Conservation (phyloP, 2,329 filamentous ascomycete species). For the Ophiostoma fasciatum region DNA sequence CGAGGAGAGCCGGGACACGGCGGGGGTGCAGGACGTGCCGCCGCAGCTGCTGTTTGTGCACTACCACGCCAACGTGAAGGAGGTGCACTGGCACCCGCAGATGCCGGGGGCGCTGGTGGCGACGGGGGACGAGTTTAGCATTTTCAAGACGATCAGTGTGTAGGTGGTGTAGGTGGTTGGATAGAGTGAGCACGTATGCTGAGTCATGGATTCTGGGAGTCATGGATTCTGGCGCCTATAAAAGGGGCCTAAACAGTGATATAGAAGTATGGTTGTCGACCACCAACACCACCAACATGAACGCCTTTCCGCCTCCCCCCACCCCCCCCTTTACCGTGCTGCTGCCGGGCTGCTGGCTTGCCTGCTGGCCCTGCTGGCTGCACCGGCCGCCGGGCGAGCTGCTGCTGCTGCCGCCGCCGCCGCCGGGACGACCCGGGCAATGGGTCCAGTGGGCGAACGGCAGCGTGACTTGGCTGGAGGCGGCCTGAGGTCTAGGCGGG, state of each 20-base stretch:
- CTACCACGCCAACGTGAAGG: slow-evolving; percentile 89
- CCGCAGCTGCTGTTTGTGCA: slow-evolving; percentile 93
- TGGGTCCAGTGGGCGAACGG: slow-evolving; percentile 7
- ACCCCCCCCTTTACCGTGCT: not conserved
- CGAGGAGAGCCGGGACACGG: slow-evolving; percentile 85
- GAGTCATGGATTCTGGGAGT: not conserved
- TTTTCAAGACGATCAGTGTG: slow-evolving; percentile 73
- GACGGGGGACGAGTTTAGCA: slow-evolving; percentile 79
- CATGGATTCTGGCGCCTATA: not conserved
- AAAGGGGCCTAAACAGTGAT: too few relatives aligned
- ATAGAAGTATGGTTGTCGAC: too few relatives aligned
- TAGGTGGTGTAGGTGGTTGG: slow-evolving; percentile 21
- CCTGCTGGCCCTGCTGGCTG: slow-evolving; percentile 7
- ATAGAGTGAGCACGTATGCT: too few relatives aligned
- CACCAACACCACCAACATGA: not conserved
- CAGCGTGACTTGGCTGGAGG: not conserved
- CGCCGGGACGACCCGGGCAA: slow-evolving; percentile 6
- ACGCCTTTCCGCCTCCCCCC: not conserved
- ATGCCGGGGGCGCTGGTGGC: slow-evolving; percentile 82
- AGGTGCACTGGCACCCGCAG: slow-evolving; percentile 94
- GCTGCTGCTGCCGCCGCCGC: slow-evolving; percentile 3
- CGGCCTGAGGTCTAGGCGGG: too few relatives aligned
- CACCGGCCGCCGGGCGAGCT: slow-evolving; percentile 4
- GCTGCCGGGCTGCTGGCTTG: not conserved
- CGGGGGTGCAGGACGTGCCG: slow-evolving; percentile 76